Evolutionary conservation across 768 basidiomycete genomes (phyloP).

Genomic region (Ephemerocybe angulata): DNA sequence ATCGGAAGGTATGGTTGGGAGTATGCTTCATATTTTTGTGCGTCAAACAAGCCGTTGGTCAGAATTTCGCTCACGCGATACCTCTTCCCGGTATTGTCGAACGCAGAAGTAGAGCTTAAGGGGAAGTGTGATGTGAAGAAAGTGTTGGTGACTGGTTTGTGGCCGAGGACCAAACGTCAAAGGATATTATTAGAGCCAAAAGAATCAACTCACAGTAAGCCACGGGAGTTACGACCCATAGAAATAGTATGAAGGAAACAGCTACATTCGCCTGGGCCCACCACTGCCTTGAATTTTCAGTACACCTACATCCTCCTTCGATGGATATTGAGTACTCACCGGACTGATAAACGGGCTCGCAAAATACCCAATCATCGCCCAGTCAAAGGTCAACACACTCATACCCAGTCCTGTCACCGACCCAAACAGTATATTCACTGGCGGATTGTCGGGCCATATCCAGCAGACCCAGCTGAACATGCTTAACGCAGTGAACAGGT

Average conservation of each 20-base stretch:
- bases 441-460: slow-evolving; percentile 79
- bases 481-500: slow-evolving; percentile 79
- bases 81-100: slow-evolving; percentile 68
- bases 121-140: slow-evolving; percentile 71
- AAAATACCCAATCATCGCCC: slow-evolving; percentile 74
- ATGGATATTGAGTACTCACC: slow-evolving; percentile 39
- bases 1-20: slow-evolving; percentile 78
- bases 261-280: slow-evolving; percentile 79
- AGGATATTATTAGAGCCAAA: background rate
- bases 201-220: slow-evolving; percentile 56
- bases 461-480: slow-evolving; percentile 91
- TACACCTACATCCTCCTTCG: background rate
- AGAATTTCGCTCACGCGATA: slow-evolving; percentile 63
- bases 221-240: slow-evolving; percentile 75
- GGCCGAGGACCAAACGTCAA: background rate
- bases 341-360: slow-evolving; percentile 80
- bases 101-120: slow-evolving; percentile 59
- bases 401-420: slow-evolving; percentile 74
- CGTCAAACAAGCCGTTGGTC: slow-evolving; percentile 61
- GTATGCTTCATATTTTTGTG: slow-evolving; percentile 66
- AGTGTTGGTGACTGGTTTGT: slow-evolving; percentile 59
- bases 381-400: slow-evolving; percentile 82
- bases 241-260: slow-evolving; percentile 57
- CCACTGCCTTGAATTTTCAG: slow-evolving; percentile 48
- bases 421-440: slow-evolving; percentile 74